Evolutionary conservation across 805 yeast species (phyloP).

Genomic region (Sugiyamaella valdiviana): DNA sequence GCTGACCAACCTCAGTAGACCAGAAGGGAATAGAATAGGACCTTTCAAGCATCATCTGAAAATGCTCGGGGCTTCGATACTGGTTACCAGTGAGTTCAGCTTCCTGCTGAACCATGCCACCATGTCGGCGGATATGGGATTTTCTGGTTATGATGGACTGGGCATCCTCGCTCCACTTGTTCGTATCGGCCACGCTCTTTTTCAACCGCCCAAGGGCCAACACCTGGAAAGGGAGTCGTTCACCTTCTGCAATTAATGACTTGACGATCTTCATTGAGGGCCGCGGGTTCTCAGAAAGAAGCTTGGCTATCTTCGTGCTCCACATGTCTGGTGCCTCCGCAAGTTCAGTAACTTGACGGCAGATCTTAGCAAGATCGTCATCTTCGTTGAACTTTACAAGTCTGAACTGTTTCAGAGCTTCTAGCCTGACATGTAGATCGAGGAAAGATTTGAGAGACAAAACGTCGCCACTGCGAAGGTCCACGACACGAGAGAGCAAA

Average conservation of each 20-base stretch:
- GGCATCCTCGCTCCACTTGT: conserved; percentile 50
- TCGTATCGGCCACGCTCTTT: conserved; percentile 40
- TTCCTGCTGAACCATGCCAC: conserved; percentile 21
- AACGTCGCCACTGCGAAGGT: conserved; percentile 2
- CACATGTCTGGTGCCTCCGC: conserved; percentile 47
- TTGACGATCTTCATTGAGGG: conserved; percentile 45
- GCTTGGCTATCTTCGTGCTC: conserved; percentile 41
- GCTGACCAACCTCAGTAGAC: conserved; percentile 54
- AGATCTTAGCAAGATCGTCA: conserved; percentile 41
- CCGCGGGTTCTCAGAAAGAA: conserved; percentile 37
- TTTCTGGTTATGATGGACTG: conserved; percentile 46
- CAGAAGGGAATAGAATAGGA: conserved; percentile 48
- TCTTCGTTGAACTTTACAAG: conserved; percentile 37
- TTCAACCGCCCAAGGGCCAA: conserved; percentile 36
- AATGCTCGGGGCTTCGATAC: conserved; percentile 26
- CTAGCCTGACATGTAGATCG: conserved; percentile 3
- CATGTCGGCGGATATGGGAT: conserved; percentile 44
- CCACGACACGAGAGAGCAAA: conserved; percentile 13
- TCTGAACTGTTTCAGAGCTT: conserved; percentile 2
- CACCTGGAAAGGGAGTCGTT: conserved; percentile 40
- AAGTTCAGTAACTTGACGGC: conserved; percentile 36
- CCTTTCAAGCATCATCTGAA: conserved; percentile 38
- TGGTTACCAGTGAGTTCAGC: conserved; percentile 12
- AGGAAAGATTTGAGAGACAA: conserved; percentile 9
- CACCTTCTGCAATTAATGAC: conserved; percentile 48